Percentiles rank a stretch among this genome's conserved stretches.
These are phyloP conservation scores for Hamamelis virginiana DNA, from an alignment of 164 flowering plant species.

Conservation along the genomic window DNA sequence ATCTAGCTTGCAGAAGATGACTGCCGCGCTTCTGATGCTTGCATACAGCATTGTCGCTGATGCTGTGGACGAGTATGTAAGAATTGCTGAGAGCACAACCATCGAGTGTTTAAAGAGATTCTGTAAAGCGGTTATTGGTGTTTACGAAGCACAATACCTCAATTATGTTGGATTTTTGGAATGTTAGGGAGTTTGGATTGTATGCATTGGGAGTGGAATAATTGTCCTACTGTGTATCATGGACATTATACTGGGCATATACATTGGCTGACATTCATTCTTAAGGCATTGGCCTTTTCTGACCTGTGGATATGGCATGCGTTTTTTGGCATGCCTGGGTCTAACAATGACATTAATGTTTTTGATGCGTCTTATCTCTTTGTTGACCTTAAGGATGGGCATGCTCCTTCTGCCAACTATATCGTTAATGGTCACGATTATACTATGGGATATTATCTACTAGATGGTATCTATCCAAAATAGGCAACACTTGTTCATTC, in stretches of 20 bases:
- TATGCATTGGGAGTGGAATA: background rate
- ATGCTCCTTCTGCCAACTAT: background rate
- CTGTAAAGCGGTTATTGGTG: too few relatives aligned
- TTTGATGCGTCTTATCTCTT: background rate
- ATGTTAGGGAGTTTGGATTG: conserved; percentile 1
- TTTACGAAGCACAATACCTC: too few relatives aligned
- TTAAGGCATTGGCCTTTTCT: background rate
- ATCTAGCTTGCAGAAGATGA: too few relatives aligned
- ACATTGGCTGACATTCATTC: background rate
- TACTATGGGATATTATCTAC: background rate
- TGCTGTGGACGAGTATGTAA: too few relatives aligned
- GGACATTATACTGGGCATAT: background rate
- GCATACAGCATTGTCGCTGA: too few relatives aligned
- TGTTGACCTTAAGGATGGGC: background rate
- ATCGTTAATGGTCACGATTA: background rate
- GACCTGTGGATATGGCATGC: background rate
- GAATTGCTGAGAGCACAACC: too few relatives aligned
- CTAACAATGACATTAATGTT: background rate
- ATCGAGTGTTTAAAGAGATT: too few relatives aligned
- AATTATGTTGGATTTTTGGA: too few relatives aligned
- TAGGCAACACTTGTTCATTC: too few relatives aligned
- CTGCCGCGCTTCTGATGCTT: too few relatives aligned
- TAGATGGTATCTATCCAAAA: too few relatives aligned
- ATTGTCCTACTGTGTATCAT: background rate
- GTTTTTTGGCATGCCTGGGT: background rate